Conservation (phyloP, 768 basidiomycete species). For the Phlebiopsis gigantea region DNA sequence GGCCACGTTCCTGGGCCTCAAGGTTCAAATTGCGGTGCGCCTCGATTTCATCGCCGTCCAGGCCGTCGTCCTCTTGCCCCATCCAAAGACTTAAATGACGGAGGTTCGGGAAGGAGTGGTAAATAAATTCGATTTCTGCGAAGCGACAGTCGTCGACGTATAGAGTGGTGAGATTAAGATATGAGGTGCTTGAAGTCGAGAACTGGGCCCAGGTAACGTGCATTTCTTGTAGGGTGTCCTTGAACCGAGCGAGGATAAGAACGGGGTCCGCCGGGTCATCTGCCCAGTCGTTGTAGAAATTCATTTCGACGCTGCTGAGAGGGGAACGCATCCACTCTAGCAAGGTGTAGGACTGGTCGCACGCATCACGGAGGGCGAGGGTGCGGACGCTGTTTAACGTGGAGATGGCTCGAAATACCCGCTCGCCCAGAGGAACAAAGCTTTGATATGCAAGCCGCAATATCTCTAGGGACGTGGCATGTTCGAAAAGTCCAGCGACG, state of each 20-base stretch:
- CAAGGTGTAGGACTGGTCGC: neutral
- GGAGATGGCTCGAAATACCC: neutral
- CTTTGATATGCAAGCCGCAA: neutral
- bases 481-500: neutral
- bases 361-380: neutral
- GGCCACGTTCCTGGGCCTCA: neutral
- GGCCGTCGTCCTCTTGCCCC: conserved; percentile 4
- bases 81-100: neutral
- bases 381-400: neutral
- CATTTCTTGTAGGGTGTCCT: neutral
- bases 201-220: neutral
- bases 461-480: neutral
- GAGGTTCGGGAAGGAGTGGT: neutral
- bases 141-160: conserved; percentile 1
- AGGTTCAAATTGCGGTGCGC: neutral
- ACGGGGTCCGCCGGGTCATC: neutral
- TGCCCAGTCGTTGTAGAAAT: neutral
- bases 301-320: neutral
- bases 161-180: neutral
- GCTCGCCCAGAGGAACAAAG: neutral
- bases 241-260: neutral
- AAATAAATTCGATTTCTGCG: neutral
- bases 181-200: neutral
- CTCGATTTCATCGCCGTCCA: conserved; percentile 4
- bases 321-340: neutral